These are phyloP conservation scores for Basidiobolus meristosporus DNA, from an alignment of 371 early-diverging fungal species.

Conservation along the genomic window DNA sequence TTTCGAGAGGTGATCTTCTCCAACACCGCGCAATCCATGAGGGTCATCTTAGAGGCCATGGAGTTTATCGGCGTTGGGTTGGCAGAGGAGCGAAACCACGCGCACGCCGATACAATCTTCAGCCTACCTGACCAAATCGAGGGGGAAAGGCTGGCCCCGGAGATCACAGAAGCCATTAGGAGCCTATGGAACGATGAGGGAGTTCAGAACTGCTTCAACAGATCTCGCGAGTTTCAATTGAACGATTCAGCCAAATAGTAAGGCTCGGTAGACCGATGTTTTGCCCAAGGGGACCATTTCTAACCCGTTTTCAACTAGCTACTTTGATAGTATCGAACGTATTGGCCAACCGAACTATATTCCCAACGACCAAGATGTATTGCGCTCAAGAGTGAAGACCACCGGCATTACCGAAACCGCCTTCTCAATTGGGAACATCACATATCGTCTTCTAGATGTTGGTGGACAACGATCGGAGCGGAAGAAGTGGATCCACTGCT, in stretches of 20 bases:
- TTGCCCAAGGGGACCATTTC: neutral
- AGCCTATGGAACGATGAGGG: constrained; percentile 60
- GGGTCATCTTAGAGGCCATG: constrained; percentile 81
- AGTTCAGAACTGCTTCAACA: constrained; percentile 44
- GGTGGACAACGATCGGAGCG: constrained; percentile 84
- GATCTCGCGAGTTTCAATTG: constrained; percentile 67
- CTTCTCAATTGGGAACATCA: constrained; percentile 61
- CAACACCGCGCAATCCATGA: constrained; percentile 80
- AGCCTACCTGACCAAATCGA: constrained; percentile 28
- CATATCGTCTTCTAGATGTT: constrained; percentile 79
- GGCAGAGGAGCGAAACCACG: constrained; percentile 26
- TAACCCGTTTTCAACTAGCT: constrained; percentile 15
- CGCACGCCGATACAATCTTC: constrained; percentile 8
- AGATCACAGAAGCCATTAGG: constrained; percentile 45
- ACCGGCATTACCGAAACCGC: constrained; percentile 77
- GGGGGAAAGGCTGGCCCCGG: constrained; percentile 19
- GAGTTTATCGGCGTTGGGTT: constrained; percentile 40
- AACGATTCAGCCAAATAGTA: constrained; percentile 72
- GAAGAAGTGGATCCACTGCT: constrained; percentile 89
- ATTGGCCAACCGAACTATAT: constrained; percentile 50
- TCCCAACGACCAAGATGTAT: constrained; percentile 75
- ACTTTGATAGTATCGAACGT: constrained; percentile 73
- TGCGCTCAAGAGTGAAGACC: constrained; percentile 63
- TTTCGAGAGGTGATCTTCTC: constrained; percentile 81
- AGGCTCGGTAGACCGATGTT: constrained; percentile 8